Evolutionary conservation across 1,139 yeast species (phyloP), one percentile per base, ranked within the genome.

Genomic region (Kazachstania sp.): DNA sequence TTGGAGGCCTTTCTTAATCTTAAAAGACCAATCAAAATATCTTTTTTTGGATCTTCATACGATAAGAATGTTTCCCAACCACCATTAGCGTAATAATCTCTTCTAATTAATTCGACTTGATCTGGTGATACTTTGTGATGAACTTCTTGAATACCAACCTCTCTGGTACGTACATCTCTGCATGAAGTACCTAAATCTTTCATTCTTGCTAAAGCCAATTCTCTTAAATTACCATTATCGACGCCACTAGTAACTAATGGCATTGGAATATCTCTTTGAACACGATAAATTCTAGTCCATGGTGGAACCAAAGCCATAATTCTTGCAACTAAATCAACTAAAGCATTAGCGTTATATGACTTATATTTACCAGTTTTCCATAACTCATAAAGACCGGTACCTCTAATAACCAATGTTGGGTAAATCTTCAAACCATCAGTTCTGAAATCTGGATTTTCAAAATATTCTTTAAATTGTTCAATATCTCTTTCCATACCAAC

Each of bases 251-350:
- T 86, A 39, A 92, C 99, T 57, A 92, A 74, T 0, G 99, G 99
- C 99, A 92, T 92, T 28, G 99, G 99, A 49, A 92, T 92, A 75
- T 92, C 99, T 72, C 99, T 78, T 70, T 92, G 99, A 31, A 92
- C 98, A 66, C 99, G 81, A 68, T 92, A 92, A 57, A 92, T 92
- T 71, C 99, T 82, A 4, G 99, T 92, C 99, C 99, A 92, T 8
- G 99, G 99, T 30, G 99, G 98, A 4, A 92, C 97, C 53, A 92
- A 72, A 0, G 97, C 97, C 71, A 92, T 71, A 47, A 92, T 92
- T 59, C 97, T 78, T 0, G 98, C 98, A 43, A 92, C 97, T 52
- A 92, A 72, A 65, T 92, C 99, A 45, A 92, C 86, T 60, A 92
- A 74, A 6, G 94, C 96, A 62, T 88, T 87, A 35, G 98, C 97